Conservation (phyloP, 208 protist species). For the Trypanosoma lewisi region DNA sequence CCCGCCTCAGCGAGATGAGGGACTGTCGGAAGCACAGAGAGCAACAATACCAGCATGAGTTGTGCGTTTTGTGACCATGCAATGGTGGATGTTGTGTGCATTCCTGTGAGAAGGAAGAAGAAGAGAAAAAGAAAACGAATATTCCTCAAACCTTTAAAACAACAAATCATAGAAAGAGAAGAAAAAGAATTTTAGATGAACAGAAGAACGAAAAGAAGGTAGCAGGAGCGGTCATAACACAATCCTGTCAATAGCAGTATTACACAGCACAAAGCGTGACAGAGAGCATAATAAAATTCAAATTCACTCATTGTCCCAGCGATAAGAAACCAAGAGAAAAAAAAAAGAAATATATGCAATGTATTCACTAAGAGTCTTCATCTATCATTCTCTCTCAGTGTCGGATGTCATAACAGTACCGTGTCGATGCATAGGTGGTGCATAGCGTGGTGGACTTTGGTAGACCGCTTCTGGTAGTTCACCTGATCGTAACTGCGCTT, state of each 20-base stretch:
- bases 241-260: too few species aligned
- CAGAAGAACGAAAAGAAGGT: too few species aligned
- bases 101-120: not conserved
- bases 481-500: constrained; percentile 65
- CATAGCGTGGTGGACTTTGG: constrained; percentile 75
- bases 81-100: too few species aligned
- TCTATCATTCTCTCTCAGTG: not conserved
- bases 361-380: not conserved
- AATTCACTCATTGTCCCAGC: too few species aligned
- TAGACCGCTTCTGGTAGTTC: constrained; percentile 68
- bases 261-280: too few species aligned
- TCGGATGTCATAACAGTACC: constrained; percentile 13
- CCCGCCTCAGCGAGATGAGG: too few species aligned
- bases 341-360: not conserved
- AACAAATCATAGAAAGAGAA: too few species aligned
- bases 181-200: not conserved
- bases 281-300: too few species aligned
- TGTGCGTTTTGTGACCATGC: too few species aligned
- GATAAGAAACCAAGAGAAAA: not conserved
- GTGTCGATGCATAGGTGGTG: constrained; percentile 66
- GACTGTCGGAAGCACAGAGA: too few species aligned
- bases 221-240: too few species aligned
- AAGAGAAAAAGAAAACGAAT: not conserved
- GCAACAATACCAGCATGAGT: not conserved
- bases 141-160: too few species aligned